Percentiles rank a stretch among this genome's conserved stretches.
phyloP scores from a whole-genome alignment of 2,329 filamentous ascomycete genomes.

The Knoxdaviesia proteae region DNA sequence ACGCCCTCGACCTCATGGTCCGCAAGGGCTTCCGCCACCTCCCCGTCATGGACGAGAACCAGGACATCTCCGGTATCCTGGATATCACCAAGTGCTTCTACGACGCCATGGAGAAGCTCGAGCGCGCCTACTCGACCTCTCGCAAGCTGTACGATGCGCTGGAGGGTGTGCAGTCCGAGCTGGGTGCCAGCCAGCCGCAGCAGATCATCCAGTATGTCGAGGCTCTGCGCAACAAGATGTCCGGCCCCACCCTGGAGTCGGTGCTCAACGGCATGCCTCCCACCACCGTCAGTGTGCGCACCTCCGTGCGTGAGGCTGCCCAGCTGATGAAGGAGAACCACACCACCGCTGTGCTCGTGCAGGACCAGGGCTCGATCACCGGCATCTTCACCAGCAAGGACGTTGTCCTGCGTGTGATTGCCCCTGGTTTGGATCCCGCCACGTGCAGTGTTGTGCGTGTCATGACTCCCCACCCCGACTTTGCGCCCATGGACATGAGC shows the following conservation, averaged over 20 bases:
- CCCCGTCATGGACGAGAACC: conserved; percentile 98
- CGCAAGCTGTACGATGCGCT: conserved; percentile 92
- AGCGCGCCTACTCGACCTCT: conserved; percentile 94
- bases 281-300: conserved; percentile 85
- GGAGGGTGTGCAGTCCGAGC: conserved; percentile 91
- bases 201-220: conserved; percentile 99
- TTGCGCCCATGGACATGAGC: conserved; percentile 96
- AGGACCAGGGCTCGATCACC: conserved; percentile 91
- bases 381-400: conserved; percentile 99
- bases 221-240: conserved; percentile 89
- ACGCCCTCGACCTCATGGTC: conserved; percentile 95
- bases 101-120: conserved; percentile 98
- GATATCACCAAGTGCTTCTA: conserved; percentile 99
- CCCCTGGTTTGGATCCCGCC: conserved; percentile 77
- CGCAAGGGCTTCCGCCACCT: conserved; percentile 93
- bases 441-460: conserved; percentile 96
- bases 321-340: conserved; percentile 97
- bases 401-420: conserved; percentile 92
- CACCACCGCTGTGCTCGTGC: conserved; percentile 86
- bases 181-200: conserved; percentile 87
- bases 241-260: conserved; percentile 83
- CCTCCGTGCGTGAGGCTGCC: conserved; percentile 89
- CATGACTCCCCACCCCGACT: conserved; percentile 97
- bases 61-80: conserved; percentile 92
- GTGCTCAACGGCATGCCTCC: conserved; percentile 83